Base-by-base conservation (phyloP, 495 filamentous ascomycete genomes). In the Neurospora sp. region DNA sequence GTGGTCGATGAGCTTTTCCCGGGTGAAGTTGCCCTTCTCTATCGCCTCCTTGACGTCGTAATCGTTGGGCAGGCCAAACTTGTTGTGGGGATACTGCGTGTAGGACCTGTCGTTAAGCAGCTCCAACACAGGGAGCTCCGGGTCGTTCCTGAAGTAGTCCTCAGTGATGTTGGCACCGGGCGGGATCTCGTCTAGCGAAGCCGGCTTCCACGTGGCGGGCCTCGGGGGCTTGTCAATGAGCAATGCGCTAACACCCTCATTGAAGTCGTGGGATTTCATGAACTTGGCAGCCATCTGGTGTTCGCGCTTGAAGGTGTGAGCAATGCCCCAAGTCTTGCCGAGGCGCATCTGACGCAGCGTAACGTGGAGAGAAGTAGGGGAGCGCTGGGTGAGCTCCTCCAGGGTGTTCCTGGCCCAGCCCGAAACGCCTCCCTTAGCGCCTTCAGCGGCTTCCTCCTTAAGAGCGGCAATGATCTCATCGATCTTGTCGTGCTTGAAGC, bases 191-290 rank as follows among this genome's bases (percentile, higher is more conserved):
- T 88, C 84, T 11, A 97, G 84, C 6, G 84, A 86, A 31, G 86
- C 85, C 5, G 95, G 95, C 70, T 91, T 77, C 94, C 94, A 98
- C 48, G 82, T 80, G 3, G 92, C 88, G 27, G 53, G 53, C 14
- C 53, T 27, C 35, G 5, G 5, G 35, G 35, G 35, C 82, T 93
- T 92, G 40, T 87, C 84, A 74, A 94, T 86, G 35, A 98, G 85
- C 31, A 88, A 85, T 37, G 93, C 90, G 70, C 87, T 88, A 59
- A 98, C 94, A 46, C 96, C 96, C 80, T 93, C 90, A 66, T 88
- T 87, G 81, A 98, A 99, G 80, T 99, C 96, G 5, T 89, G 91
- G 77, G 93, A 89, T 40, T 82, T 79, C 95, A 98, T 97, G 85
- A 98, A 98, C 70, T 87, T 86, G 48, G 85, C 78, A 5, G 96